These are phyloP conservation scores for Lenwebbia sp. DNA, from an alignment of 345 rosid species.

Conservation along the genomic window DNA sequence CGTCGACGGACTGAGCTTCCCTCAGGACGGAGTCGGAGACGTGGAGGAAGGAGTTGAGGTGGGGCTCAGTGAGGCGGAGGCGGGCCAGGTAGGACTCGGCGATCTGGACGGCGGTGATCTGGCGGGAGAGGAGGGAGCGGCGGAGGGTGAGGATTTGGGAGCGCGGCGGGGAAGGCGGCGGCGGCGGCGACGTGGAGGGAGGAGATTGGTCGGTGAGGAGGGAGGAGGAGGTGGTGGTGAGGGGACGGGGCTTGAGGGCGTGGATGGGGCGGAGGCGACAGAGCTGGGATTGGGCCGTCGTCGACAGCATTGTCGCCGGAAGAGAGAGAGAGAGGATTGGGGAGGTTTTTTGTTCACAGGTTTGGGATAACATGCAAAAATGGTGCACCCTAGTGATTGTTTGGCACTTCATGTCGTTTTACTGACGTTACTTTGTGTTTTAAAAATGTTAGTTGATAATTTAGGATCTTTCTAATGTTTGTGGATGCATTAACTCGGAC, in stretches of 20 bases:
- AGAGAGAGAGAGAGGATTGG: conserved; percentile 12
- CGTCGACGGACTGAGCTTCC: conserved; percentile 47
- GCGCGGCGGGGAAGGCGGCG: conserved; percentile 18
- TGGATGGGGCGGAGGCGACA: conserved; percentile 9
- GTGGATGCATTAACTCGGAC: background rate
- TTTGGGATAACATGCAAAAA: background rate
- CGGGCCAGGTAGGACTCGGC: conserved; percentile 68
- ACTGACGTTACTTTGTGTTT: background rate
- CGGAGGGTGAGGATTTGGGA: conserved; percentile 71
- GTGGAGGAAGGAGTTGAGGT: conserved; percentile 67
- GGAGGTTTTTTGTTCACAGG: conserved; percentile 22
- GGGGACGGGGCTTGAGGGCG: conserved; percentile 11
- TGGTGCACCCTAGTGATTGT: background rate
- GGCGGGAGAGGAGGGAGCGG: conserved; percentile 63
- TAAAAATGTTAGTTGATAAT: too few species aligned
- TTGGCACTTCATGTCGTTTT: background rate
- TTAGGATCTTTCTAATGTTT: too few species aligned
- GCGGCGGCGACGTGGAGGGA: conserved; percentile 1
- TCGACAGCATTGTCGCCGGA: background rate
- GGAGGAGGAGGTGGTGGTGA: conserved; percentile 2
- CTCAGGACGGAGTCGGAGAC: conserved; percentile 38
- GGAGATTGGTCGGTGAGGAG: conserved; percentile 10
- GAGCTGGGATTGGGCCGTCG: background rate
- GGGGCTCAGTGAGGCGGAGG: conserved; percentile 61
- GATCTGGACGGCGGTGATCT: conserved; percentile 46